These are phyloP conservation scores for Globisporangium spiculum DNA, from an alignment of 352 stramenopile species.

Conservation along the genomic window DNA sequence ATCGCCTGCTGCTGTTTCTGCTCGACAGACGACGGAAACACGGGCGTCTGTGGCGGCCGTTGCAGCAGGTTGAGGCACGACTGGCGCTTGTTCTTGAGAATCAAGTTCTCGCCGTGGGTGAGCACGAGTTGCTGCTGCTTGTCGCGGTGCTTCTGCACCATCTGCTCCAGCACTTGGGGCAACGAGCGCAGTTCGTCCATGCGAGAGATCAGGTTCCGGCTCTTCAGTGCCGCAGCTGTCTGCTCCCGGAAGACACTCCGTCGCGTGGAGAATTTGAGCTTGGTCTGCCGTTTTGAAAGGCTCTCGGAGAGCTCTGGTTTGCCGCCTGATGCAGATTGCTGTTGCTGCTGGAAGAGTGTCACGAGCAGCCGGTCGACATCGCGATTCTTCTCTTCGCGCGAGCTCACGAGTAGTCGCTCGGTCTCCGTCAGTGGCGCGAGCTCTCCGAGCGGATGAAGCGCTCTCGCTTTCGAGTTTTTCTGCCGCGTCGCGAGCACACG, in stretches of 20 bases:
- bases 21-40: slow-evolving; percentile 56
- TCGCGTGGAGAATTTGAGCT: slow-evolving; percentile 32
- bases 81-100: slow-evolving; percentile 47
- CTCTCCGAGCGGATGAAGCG: slow-evolving; percentile 16
- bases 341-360: slow-evolving; percentile 33
- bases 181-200: slow-evolving; percentile 57
- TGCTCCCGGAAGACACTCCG: slow-evolving; percentile 49
- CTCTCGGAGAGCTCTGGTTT: neutral
- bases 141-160: slow-evolving; percentile 30
- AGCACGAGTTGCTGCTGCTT: slow-evolving; percentile 38
- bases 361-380: slow-evolving; percentile 41
- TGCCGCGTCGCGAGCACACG: slow-evolving; percentile 27
- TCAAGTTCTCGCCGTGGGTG: slow-evolving; percentile 47
- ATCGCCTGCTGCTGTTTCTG: slow-evolving; percentile 42
- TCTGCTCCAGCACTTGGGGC: slow-evolving; percentile 47
- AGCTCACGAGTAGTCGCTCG: slow-evolving; percentile 27
- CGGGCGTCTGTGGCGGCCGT: slow-evolving; percentile 42
- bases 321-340: neutral
- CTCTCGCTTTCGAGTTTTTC: slow-evolving; percentile 1
- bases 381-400: slow-evolving; percentile 37
- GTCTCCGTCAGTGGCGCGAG: slow-evolving; percentile 25
- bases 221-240: slow-evolving; percentile 47
- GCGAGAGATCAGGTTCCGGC: slow-evolving; percentile 44
- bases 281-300: slow-evolving; percentile 12
- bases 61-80: slow-evolving; percentile 36